phyloP scores from a whole-genome alignment of 345 rosid genomes.

The Eucalyptus regnans region DNA sequence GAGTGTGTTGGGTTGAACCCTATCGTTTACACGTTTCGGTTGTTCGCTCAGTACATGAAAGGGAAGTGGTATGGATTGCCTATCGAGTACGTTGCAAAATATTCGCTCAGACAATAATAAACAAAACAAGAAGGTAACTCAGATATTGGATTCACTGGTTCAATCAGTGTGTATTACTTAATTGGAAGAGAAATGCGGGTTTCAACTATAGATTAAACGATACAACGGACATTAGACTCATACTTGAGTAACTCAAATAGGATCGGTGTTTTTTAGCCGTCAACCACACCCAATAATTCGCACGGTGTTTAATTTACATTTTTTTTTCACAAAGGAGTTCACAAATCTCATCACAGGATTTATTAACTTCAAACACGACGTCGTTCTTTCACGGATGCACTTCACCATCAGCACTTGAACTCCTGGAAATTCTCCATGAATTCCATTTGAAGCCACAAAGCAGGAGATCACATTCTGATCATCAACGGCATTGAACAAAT shows the following conservation, averaged over 20 bases:
- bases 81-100: neutral
- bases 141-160: neutral
- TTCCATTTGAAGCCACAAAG: neutral
- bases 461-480: neutral
- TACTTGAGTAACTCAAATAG: neutral
- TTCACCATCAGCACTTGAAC: neutral
- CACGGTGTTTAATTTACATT: neutral
- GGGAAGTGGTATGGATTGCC: neutral
- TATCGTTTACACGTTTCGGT: neutral
- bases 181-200: neutral
- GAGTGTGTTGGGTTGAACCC: neutral
- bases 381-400: neutral
- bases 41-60: neutral
- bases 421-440: neutral
- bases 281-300: neutral
- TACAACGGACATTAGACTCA: neutral
- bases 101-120: neutral
- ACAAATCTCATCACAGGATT: neutral
- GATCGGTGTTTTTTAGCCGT: neutral
- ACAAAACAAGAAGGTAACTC: neutral
- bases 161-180: neutral
- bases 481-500: neutral
- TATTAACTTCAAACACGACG: accelerated
- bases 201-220: neutral
- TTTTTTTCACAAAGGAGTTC: neutral